These are phyloP conservation scores for Rosa chinensis DNA, from an alignment of 306 rosid genomes.

Conservation along the genomic window DNA sequence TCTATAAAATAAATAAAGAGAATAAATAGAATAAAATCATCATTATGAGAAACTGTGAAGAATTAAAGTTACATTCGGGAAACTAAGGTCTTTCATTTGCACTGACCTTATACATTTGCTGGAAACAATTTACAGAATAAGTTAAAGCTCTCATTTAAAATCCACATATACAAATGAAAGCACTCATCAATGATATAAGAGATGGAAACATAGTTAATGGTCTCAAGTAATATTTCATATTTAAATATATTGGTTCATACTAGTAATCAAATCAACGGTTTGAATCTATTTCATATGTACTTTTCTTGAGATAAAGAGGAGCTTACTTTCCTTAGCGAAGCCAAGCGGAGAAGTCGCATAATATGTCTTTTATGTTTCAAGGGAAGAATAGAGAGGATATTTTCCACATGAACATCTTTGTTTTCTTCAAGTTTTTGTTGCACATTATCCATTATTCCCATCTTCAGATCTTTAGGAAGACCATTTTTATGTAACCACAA, in stretches of 20 bases:
- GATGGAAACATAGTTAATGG: neutral
- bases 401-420: constrained; percentile 10
- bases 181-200: neutral
- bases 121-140: neutral
- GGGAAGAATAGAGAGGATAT: constrained; percentile 15
- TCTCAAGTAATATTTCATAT: neutral
- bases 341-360: constrained; percentile 4
- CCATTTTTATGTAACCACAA: constrained; percentile 8
- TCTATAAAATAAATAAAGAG: neutral
- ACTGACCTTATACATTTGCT: neutral
- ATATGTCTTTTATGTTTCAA: neutral
- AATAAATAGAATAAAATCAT: neutral
- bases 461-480: constrained; percentile 4
- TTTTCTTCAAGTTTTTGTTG: constrained; percentile 7
- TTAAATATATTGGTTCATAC: neutral
- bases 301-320: neutral
- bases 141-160: neutral
- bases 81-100: neutral
- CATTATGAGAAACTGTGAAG: neutral
- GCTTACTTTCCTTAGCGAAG: constrained; percentile 3
- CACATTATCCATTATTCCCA: neutral
- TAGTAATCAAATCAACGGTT: neutral
- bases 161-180: neutral
- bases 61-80: neutral
- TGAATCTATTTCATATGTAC: neutral